These are phyloP conservation scores for Aspergillus hancockii DNA, from an alignment of 495 filamentous ascomycete genomes.

Conservation along the genomic window DNA sequence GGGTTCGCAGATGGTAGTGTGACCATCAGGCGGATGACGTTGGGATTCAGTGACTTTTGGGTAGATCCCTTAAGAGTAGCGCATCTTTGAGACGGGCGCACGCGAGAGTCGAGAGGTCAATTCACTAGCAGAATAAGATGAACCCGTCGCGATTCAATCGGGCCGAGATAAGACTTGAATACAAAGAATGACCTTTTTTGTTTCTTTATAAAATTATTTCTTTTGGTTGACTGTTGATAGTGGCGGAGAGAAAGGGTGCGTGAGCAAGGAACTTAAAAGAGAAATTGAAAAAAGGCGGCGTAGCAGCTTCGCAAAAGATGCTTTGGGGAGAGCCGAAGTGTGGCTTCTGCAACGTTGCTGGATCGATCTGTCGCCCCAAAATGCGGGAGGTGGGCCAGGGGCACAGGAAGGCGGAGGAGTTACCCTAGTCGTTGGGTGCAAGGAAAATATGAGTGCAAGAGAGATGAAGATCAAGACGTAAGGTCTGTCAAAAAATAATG, in stretches of 20 bases:
- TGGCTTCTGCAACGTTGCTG: conserved; percentile 23
- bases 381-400: conserved; percentile 13
- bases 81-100: conserved; percentile 34
- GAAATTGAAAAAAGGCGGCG: conserved; percentile 10
- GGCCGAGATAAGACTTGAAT: conserved; percentile 5
- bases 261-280: no score
- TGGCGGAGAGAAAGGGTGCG: conserved; percentile 6
- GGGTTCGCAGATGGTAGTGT: conserved; percentile 36
- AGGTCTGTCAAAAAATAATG: conserved; percentile 8
- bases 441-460: conserved; percentile 2
- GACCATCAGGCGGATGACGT: conserved; percentile 39
- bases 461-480: conserved; percentile 5
- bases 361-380: conserved; percentile 14
- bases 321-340: conserved; percentile 13
- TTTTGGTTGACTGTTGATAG: background rate
- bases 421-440: conserved; percentile 15
- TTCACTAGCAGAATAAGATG: conserved; percentile 7
- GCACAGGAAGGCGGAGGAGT: conserved; percentile 9
- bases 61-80: conserved; percentile 36
- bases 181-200: conserved; percentile 1
- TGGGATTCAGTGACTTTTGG: conserved; percentile 31
- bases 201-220: background rate
- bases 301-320: conserved; percentile 15
- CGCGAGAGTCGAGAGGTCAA: conserved; percentile 12
- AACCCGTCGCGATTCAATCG: conserved; percentile 12